These are phyloP conservation scores for Baorangia bicolor DNA, from an alignment of 768 basidiomycete genomes.

Conservation along the genomic window DNA sequence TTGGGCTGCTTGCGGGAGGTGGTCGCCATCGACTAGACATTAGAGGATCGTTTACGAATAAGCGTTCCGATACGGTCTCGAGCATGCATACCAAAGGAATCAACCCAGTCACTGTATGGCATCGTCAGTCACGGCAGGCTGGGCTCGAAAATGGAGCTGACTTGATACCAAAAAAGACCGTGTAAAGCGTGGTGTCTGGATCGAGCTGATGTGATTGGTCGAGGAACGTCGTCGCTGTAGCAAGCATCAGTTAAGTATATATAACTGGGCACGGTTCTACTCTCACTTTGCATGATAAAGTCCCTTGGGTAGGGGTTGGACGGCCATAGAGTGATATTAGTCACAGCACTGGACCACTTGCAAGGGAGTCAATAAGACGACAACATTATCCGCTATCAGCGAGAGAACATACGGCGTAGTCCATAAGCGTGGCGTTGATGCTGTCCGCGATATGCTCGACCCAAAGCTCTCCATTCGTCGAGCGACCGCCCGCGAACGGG, in stretches of 20 bases:
- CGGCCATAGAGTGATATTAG: constrained; percentile 50
- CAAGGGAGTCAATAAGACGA: background rate
- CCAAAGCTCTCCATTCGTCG: constrained; percentile 53
- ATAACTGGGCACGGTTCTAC: background rate
- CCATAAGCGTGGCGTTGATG: constrained; percentile 42
- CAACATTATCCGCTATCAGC: background rate
- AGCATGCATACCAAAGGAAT: constrained; percentile 37
- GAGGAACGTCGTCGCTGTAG: constrained; percentile 43
- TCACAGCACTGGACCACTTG: constrained; percentile 42
- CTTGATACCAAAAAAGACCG: constrained; percentile 58
- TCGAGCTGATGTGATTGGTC: constrained; percentile 44
- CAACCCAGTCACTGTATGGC: constrained; percentile 40
- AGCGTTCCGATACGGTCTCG: background rate
- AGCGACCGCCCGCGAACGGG: constrained; percentile 48
- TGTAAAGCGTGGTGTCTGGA: constrained; percentile 48
- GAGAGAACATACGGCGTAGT: constrained; percentile 45
- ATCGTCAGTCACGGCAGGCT: background rate
- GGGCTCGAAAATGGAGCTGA: constrained; percentile 20
- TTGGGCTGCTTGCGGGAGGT: constrained; percentile 45
- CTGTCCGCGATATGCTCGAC: constrained; percentile 44
- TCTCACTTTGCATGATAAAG: constrained; percentile 47
- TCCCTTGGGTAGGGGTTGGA: constrained; percentile 47
- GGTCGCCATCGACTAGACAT: constrained; percentile 42
- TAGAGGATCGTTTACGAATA: background rate
- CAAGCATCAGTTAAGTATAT: background rate